A percentile compares a stretch with the other conserved stretches of the same genome.
Conservation (phyloP, 164 flowering plant species). For the Taxillus chinensis region DNA sequence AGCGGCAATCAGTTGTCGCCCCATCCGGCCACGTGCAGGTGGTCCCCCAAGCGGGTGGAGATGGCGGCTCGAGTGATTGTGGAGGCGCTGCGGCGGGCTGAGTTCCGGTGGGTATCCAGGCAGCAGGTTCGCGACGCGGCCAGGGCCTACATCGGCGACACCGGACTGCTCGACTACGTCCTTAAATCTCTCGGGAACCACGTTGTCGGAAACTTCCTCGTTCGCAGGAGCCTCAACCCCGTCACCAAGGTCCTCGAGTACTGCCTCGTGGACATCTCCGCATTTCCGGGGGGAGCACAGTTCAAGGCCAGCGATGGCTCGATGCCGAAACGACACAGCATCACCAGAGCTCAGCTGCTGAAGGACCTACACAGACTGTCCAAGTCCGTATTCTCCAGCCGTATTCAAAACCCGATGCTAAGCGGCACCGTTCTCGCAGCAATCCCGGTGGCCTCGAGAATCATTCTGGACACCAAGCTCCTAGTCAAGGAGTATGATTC, state of each 20-base stretch:
- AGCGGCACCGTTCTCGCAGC: constrained; percentile 20
- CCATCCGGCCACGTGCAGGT: constrained; percentile 43
- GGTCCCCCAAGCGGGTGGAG: constrained; percentile 86
- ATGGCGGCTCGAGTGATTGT: constrained; percentile 82
- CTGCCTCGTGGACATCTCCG: constrained; percentile 65
- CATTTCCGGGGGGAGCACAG: constrained; percentile 18
- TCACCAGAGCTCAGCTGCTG: constrained; percentile 41
- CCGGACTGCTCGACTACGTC: constrained; percentile 84
- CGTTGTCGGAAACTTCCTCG: constrained; percentile 67
- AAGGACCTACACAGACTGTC: constrained; percentile 59
- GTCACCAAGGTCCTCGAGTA: constrained; percentile 91
- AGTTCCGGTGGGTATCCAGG: constrained; percentile 75
- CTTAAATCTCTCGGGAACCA: constrained; percentile 88
- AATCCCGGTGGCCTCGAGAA: constrained; percentile 42
- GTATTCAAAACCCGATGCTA: constrained; percentile 22
- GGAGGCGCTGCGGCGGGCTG: constrained; percentile 56
- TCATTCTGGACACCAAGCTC: constrained; percentile 66
- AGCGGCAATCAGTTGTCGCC: constrained; percentile 9
- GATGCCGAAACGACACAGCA: constrained; percentile 12
- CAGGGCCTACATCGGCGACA: constrained; percentile 78
- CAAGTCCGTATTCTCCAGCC: constrained; percentile 29
- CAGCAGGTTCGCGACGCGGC: constrained; percentile 95
- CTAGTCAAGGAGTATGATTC: constrained; percentile 45
- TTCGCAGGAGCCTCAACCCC: constrained; percentile 78
- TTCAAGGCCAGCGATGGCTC: background rate